Evolutionary conservation across 306 rosid species (phyloP).

Genomic region (Prunus dulcis): DNA sequence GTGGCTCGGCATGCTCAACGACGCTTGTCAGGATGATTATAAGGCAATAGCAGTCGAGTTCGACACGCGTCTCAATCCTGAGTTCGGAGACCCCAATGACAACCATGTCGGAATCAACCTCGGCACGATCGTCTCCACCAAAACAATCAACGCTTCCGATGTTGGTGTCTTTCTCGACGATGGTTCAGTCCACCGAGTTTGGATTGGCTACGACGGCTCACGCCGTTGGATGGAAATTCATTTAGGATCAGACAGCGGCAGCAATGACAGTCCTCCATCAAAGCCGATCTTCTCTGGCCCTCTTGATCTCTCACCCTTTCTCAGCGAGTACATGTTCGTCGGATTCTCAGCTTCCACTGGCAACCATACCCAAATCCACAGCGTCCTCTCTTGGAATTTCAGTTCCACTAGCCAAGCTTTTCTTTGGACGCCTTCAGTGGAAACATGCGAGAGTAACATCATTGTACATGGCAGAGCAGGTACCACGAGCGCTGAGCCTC

Average conservation of each 20-base stretch:
- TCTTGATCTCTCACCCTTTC: constrained; percentile 35
- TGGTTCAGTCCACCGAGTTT: constrained; percentile 31
- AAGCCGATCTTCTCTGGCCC: constrained; percentile 53
- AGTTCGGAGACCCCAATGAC: constrained; percentile 74
- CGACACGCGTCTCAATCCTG: constrained; percentile 57
- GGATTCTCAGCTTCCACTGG: constrained; percentile 89
- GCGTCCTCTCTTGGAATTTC: constrained; percentile 66
- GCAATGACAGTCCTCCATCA: constrained; percentile 26
- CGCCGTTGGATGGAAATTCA: constrained; percentile 55
- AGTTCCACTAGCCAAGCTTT: constrained; percentile 62
- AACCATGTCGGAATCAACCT: constrained; percentile 74
- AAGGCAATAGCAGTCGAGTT: constrained; percentile 67
- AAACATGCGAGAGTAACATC: constrained; percentile 60
- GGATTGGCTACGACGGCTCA: constrained; percentile 64
- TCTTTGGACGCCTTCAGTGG: constrained; percentile 52
- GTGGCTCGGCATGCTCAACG: constrained; percentile 85
- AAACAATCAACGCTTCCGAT: constrained; percentile 54
- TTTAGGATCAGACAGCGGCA: constrained; percentile 35
- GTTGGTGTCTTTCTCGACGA: constrained; percentile 32
- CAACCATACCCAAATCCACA: constrained; percentile 66
- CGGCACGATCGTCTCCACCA: constrained; percentile 54
- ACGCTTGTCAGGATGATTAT: constrained; percentile 62
- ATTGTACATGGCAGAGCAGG: constrained; percentile 21
- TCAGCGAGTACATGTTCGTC: constrained; percentile 80
- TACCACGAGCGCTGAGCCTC: constrained; percentile 20